Conservation (phyloP, 495 filamentous ascomycete genomes). For the Daldinia grandis region DNA sequence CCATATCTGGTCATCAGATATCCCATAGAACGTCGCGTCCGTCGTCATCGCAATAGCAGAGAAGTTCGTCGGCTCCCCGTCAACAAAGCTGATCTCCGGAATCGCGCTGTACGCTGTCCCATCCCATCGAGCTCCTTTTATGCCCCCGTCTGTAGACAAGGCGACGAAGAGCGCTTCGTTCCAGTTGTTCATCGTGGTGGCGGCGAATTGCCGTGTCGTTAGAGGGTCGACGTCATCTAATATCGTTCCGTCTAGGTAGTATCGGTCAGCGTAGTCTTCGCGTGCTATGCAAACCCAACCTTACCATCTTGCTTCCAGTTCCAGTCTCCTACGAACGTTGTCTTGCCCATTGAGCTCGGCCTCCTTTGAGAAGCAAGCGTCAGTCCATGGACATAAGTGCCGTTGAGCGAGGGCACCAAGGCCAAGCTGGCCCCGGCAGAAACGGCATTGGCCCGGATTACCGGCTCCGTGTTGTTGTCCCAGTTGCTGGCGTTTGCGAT, state of each 20-base stretch:
- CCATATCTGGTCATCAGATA: conserved; percentile 37
- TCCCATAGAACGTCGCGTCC: conserved; percentile 38
- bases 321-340: conserved; percentile 22
- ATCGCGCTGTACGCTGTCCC: conserved; percentile 14
- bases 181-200: conserved; percentile 31
- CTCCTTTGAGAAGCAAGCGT: conserved; percentile 28
- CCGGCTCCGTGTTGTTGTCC: conserved; percentile 11
- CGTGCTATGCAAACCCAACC: neutral
- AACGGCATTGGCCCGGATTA: conserved; percentile 19
- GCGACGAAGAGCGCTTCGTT: conserved; percentile 23
- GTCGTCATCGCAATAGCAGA: conserved; percentile 37
- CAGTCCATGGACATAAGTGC: conserved; percentile 21
- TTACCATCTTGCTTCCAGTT: conserved; percentile 34
- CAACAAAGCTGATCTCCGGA: conserved; percentile 21
- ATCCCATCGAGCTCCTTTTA: conserved; percentile 22
- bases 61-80: conserved; percentile 35
- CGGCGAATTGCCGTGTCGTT: conserved; percentile 31
- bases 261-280: neutral
- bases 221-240: conserved; percentile 23
- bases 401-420: conserved; percentile 16
- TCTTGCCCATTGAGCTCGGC: conserved; percentile 24
- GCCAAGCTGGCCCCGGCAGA: conserved; percentile 24
- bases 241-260: conserved; percentile 31
- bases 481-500: conserved; percentile 29
- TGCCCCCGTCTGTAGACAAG: conserved; percentile 16